Evolutionary conservation across 208 protist genomes (phyloP).

Genomic region (Trypanosoma platydactyli): DNA sequence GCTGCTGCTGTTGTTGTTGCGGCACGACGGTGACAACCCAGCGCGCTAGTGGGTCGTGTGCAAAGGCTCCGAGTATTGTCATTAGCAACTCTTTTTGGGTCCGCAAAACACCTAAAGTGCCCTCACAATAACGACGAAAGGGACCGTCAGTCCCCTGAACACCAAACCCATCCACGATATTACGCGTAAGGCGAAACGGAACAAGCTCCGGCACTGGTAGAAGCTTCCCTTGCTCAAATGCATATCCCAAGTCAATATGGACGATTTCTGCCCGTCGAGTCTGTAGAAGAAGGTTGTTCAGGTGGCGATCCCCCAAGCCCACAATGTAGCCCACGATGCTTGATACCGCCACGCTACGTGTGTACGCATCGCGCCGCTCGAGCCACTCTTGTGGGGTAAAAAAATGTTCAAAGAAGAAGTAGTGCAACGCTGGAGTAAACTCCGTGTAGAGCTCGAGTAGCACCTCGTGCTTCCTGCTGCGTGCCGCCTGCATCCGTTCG

Average conservation of each 20-base stretch:
- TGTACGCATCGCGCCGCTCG: conserved; percentile 82
- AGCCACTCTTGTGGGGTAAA: conserved; percentile 78
- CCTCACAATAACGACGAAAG: conserved; percentile 89
- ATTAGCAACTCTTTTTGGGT: conserved; percentile 66
- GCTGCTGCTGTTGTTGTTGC: background rate
- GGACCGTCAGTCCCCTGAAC: conserved; percentile 89
- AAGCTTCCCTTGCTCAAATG: conserved; percentile 89
- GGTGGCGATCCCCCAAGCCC: conserved; percentile 96
- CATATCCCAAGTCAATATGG: conserved; percentile 96
- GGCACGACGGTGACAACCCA: conserved; percentile 72
- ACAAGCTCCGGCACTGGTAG: conserved; percentile 94
- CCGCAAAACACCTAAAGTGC: conserved; percentile 84
- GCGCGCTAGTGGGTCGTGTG: conserved; percentile 95
- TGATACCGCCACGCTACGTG: conserved; percentile 83
- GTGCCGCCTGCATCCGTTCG: conserved; percentile 35
- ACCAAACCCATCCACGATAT: conserved; percentile 96
- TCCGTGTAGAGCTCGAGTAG: conserved; percentile 63
- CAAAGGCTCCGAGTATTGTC: conserved; percentile 92
- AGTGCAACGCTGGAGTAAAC: conserved; percentile 94
- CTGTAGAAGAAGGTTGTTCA: conserved; percentile 96
- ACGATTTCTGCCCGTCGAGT: conserved; percentile 86
- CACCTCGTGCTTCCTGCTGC: conserved; percentile 31
- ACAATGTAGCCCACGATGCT: conserved; percentile 95
- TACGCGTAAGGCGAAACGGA: conserved; percentile 96
- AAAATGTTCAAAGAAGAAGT: conserved; percentile 95